These are phyloP conservation scores for Miscanthus sacchariflorus DNA, from an alignment of 202 grass and related monocot species.

Conservation along the genomic window DNA sequence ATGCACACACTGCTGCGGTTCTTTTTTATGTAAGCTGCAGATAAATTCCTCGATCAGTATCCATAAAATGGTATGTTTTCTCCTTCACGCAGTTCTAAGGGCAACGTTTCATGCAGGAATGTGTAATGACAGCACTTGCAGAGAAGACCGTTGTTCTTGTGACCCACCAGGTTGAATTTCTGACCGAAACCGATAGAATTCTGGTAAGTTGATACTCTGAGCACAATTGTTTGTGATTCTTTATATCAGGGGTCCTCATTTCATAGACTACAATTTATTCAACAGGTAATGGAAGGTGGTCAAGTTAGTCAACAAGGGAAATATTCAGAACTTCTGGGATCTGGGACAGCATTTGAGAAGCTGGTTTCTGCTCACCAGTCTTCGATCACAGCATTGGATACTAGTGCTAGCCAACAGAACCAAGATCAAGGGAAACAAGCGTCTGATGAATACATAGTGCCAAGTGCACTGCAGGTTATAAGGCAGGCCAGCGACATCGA, in stretches of 20 bases:
- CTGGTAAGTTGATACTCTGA: constrained; percentile 56
- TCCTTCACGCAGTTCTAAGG: constrained; percentile 9
- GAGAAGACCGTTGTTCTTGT: constrained; percentile 92
- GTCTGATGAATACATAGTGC: constrained; percentile 24
- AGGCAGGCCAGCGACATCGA: constrained; percentile 68
- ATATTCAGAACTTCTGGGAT: constrained; percentile 69
- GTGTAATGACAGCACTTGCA: constrained; percentile 87
- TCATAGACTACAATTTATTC: constrained; percentile 11
- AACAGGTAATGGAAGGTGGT: constrained; percentile 78
- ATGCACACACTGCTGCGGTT: constrained; percentile 84
- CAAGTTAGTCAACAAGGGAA: constrained; percentile 77
- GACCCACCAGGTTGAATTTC: constrained; percentile 94
- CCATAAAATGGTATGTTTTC: not conserved
- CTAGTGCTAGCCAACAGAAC: constrained; percentile 46
- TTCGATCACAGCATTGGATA: constrained; percentile 70
- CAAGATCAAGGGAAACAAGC: constrained; percentile 34
- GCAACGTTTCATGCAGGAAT: constrained; percentile 67
- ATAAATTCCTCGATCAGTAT: not conserved
- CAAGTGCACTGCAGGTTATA: constrained; percentile 21
- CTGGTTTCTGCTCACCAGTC: constrained; percentile 80
- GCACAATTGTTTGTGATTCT: not conserved
- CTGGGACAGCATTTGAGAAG: constrained; percentile 84
- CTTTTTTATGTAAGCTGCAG: constrained; percentile 84
- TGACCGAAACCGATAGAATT: constrained; percentile 71
- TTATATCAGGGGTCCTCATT: not conserved